Percentiles rank a stretch among this genome's conserved stretches.
These are phyloP conservation scores for Yarrowia porcina DNA, from an alignment of 805 yeast genomes.

Conservation along the genomic window DNA sequence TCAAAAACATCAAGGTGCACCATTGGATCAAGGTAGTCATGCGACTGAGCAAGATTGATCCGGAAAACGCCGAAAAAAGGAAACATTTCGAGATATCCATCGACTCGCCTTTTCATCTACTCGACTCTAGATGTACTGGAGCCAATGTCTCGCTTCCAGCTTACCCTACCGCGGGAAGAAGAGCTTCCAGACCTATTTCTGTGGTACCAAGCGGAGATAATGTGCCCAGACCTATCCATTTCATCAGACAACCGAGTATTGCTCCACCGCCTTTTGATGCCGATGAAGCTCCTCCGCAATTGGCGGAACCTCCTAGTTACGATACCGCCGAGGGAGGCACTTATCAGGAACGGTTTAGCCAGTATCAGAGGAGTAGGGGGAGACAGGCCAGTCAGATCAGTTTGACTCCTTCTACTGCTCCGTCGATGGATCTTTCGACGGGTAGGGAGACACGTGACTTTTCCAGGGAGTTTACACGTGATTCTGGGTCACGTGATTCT, in stretches of 20 bases:
- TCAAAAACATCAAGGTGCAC: conserved; percentile 74
- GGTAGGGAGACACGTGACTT: too few species aligned
- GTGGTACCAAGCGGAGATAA: not conserved
- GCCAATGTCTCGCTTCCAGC: conserved; percentile 41
- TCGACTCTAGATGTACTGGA: conserved; percentile 60
- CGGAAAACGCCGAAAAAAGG: conserved; percentile 50
- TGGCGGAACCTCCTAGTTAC: conserved; percentile 3
- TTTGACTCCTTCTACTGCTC: not conserved
- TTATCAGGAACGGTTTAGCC: not conserved
- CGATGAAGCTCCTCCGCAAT: conserved; percentile 13
- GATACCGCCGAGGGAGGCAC: not conserved
- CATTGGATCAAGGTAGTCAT: conserved; percentile 95
- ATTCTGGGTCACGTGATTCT: too few species aligned
- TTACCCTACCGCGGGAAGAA: conserved; percentile 35
- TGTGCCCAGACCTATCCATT: conserved; percentile 49
- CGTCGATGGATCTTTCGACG: not conserved
- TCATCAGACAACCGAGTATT: conserved; percentile 51
- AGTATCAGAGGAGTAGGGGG: not conserved
- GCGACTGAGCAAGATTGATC: conserved; percentile 60
- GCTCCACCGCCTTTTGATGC: conserved; percentile 65
- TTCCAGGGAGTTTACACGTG: too few species aligned
- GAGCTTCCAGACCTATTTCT: not conserved
- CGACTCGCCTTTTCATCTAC: conserved; percentile 87
- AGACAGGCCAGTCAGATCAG: not conserved
- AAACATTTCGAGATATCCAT: conserved; percentile 93